Base-by-base conservation (phyloP, 768 basidiomycete species). In the Mycena floridula region DNA sequence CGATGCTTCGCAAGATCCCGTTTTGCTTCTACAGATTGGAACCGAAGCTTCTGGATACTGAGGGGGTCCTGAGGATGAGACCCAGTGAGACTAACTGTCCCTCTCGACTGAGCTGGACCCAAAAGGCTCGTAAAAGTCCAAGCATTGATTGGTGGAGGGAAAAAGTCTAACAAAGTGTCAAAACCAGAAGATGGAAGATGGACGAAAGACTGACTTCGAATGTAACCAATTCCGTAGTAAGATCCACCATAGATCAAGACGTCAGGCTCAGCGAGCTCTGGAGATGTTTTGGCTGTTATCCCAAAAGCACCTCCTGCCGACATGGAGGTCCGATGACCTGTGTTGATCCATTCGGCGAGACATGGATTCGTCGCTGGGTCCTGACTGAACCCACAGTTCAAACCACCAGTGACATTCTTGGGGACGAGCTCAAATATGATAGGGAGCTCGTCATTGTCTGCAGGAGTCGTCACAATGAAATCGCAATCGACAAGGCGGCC, bases 361-460 rank as follows among this genome's bases (percentile, higher is more conserved):
- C 63, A 63, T 20, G 63, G 56, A 39, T 63, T 60, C 22, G 56
- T 16, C 0, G 32, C 42, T 20, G 57, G 59, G 43, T 59, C 52
- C 2, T 57, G 53, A 9, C 56, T 50, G 18, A 58, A 49, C 27
- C 42, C 54, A 25, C 63, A 64, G 3, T 54, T 55, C 20, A 57
- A 37, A 23, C 55, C 50, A 26, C 61, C 26, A 3, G 60, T 50
- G 26, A 54, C 57, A 36, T 64, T 63, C 32, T 56, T n/a, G n/a
- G n/a, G 45, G 21, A 59, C 60, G 48, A 64, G 32, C 16, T 40
- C 46, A 59, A 59, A 64, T 6, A 57, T 59, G 25, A 59, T 53
- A 16, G 59, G 18, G 27, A 63, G 50, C 47, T 63, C 63, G 44
- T 64, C 63, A 40, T 63, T 59, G 45, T 64, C 63, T 64, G 16